Evolutionary conservation across 805 yeast genomes (phyloP), one percentile per base, ranked within the genome.

Genomic region (Schwanniomyces yamadae): DNA sequence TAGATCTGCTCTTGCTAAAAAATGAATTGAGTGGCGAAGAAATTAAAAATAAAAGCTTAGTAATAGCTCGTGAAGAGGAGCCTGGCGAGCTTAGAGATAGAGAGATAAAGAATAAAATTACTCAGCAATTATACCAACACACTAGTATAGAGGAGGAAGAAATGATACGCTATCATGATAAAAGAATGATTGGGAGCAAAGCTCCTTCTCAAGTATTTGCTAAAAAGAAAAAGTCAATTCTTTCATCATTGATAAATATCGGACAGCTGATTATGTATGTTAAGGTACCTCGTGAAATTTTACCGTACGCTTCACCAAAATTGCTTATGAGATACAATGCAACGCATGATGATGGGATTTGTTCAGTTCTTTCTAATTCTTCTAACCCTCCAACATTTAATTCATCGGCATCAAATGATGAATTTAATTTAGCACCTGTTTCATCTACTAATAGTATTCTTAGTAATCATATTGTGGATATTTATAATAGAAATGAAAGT

Each of bases 241-340:
- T 68, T 15, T 56, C 69, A 31, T 50, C 66, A 2, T 34, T 54
- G 3, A 52, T 55, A 6, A 59, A 57, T 28, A 47, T 63, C 14
- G 74, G 74, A 1, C 47, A 45, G 2, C 60, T 61, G 63, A 50
- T 46, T 24, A 34, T 69, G 7, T 58, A 52, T 34, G 66, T 53
- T 9, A 46, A 45, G 25, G 62, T 67, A 0, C 73, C 73, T 1
- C 45, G 46, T 24, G 57, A 57, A 34, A 49, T 60, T 5, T 43
- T 69, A 10, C 59, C 63, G 1, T 67, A 66, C 41, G 50, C 58
- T 2, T 57, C 71, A 4, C 71, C 74, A 1, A 56, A 54, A 33
- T 46, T 69, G 21, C 46, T 69, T 6, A 59, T 52, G 50, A 63
- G 53, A 39, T 66, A 66, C 38, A 69, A 69, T 33, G 55, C 46